These are phyloP conservation scores for Ogataea nakhonphanomensis DNA, from an alignment of 805 yeast species.

Conservation along the genomic window DNA sequence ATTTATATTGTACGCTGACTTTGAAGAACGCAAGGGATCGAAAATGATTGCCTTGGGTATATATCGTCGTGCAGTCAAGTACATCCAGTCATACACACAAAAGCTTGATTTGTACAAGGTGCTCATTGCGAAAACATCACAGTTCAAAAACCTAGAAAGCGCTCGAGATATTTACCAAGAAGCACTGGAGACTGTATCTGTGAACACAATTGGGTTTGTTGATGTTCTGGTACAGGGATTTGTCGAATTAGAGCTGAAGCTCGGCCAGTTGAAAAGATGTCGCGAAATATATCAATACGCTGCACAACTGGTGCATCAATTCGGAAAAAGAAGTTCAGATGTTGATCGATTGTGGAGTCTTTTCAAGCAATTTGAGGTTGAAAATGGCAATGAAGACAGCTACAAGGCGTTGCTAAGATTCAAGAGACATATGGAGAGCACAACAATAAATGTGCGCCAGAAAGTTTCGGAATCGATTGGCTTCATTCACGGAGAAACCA, in stretches of 20 bases:
- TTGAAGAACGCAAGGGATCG: slow-evolving; percentile 57
- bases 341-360: slow-evolving; percentile 48
- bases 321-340: slow-evolving; percentile 24
- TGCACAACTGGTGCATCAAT: slow-evolving; percentile 39
- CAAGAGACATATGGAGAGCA: slow-evolving; percentile 41
- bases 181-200: slow-evolving; percentile 40
- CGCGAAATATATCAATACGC: slow-evolving; percentile 61
- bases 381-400: slow-evolving; percentile 64
- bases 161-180: slow-evolving; percentile 49
- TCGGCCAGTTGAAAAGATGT: slow-evolving; percentile 55
- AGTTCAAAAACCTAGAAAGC: slow-evolving; percentile 38
- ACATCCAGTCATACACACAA: slow-evolving; percentile 28
- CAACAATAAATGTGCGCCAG: slow-evolving; percentile 21
- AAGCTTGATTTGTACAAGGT: slow-evolving; percentile 41
- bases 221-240: slow-evolving; percentile 50
- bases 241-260: slow-evolving; percentile 51
- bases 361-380: slow-evolving; percentile 76
- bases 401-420: slow-evolving; percentile 70
- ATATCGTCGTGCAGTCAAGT: slow-evolving; percentile 40
- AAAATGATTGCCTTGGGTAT: slow-evolving; percentile 47
- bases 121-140: slow-evolving; percentile 39
- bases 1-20: slow-evolving; percentile 52
- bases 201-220: slow-evolving; percentile 26
- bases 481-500: slow-evolving; percentile 43
- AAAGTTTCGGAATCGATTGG: slow-evolving; percentile 35